phyloP scores from a whole-genome alignment of 129 eudicot genomes.

The Flaveria bidentis region DNA sequence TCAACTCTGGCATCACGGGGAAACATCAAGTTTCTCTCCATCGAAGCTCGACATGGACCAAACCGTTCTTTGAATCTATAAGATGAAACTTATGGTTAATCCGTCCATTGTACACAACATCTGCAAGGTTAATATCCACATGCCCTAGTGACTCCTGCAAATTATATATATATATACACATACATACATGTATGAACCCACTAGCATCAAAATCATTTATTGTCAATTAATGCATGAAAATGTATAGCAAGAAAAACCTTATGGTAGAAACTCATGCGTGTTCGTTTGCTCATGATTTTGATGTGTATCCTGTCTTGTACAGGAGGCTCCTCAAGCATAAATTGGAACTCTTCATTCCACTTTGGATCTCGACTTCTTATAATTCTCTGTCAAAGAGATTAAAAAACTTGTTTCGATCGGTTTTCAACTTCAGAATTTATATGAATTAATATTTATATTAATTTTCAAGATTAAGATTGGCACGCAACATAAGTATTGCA shows the following conservation, averaged over 20 bases:
- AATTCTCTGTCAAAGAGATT: slow-evolving; percentile 45
- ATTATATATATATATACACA: background rate
- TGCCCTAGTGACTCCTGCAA: slow-evolving; percentile 83
- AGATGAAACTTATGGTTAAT: slow-evolving; percentile 81
- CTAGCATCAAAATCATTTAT: background rate
- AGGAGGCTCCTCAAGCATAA: slow-evolving; percentile 87
- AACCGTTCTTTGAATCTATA: slow-evolving; percentile 82
- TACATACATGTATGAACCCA: background rate
- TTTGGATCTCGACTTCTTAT: slow-evolving; percentile 69
- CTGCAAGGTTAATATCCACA: slow-evolving; percentile 70
- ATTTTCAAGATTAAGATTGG: background rate
- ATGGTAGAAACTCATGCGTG: slow-evolving; percentile 54
- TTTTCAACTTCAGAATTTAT: background rate
- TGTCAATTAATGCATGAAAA: background rate
- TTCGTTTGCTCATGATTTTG: slow-evolving; percentile 64
- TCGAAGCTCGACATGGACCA: slow-evolving; percentile 63
- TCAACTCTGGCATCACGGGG: too few relatives aligned
- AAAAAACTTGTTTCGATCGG: background rate
- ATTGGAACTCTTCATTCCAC: slow-evolving; percentile 90
- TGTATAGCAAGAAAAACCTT: slow-evolving; percentile 44
- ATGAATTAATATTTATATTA: background rate
- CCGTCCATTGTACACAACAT: slow-evolving; percentile 83
- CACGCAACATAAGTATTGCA: background rate
- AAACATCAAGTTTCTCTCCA: slow-evolving; percentile 61
- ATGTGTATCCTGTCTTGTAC: slow-evolving; percentile 66